Evolutionary conservation across 1,284 basidiomycete genomes (phyloP).

Genomic region (Rhizopogon parksii): DNA sequence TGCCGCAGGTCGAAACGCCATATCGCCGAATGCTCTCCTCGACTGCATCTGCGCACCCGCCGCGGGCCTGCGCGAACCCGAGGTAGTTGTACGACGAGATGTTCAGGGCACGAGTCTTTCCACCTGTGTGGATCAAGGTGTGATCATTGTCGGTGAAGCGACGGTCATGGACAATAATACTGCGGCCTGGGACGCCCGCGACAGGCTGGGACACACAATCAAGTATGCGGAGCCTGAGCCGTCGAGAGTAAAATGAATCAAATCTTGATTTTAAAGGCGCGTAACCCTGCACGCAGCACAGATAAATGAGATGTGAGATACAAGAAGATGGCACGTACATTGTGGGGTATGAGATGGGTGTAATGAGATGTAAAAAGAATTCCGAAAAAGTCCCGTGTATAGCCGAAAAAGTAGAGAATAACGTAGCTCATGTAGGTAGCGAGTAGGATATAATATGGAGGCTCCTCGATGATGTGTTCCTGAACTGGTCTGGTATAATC

Average conservation of each 20-base stretch:
- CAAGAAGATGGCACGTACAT: conserved; percentile 48
- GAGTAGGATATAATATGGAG: conserved; percentile 85
- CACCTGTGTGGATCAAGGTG: conserved; percentile 71
- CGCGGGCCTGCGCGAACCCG: conserved; percentile 88
- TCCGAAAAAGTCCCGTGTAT: conserved; percentile 92
- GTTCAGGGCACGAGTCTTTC: conserved; percentile 81
- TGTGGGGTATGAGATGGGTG: conserved; percentile 72
- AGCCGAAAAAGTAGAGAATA: conserved; percentile 83
- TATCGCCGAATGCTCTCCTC: conserved; percentile 70
- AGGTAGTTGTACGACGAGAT: conserved; percentile 98
- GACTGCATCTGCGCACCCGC: conserved; percentile 86
- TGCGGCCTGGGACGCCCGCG: conserved; percentile 89
- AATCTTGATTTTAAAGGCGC: conserved; percentile 94
- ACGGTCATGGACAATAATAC: conserved; percentile 80
- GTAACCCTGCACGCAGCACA: conserved; percentile 59
- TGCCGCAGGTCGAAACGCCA: conserved; percentile 72
- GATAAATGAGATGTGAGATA: neutral
- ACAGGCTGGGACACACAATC: conserved; percentile 90
- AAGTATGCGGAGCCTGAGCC: conserved; percentile 86
- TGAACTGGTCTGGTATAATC: conserved; percentile 42
- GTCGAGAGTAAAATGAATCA: conserved; percentile 95
- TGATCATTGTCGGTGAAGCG: conserved; percentile 73
- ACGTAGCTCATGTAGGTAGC: conserved; percentile 90
- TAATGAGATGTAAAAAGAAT: conserved; percentile 75
- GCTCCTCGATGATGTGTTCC: conserved; percentile 62